Conservation (phyloP, 2,329 filamentous ascomycete genomes). For the Scedosporium minutisporum region DNA sequence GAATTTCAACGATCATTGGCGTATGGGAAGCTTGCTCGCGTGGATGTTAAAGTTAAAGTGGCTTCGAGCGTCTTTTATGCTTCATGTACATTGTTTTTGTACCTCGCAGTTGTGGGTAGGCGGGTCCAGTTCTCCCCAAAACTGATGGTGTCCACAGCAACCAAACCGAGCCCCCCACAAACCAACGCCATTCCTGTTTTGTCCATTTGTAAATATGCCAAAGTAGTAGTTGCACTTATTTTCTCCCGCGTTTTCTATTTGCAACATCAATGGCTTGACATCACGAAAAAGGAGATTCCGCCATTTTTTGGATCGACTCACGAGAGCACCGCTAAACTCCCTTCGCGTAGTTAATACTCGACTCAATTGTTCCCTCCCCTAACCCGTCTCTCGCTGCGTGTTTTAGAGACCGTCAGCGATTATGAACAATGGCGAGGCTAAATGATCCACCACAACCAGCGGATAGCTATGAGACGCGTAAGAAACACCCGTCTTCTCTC, state of each 20-base stretch:
- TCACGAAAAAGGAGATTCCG: background rate
- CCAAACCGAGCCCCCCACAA: background rate
- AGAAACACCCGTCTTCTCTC: conserved; percentile 24
- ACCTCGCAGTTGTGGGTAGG: no score
- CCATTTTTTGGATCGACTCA: background rate
- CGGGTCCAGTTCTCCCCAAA: no score
- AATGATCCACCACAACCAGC: conserved; percentile 62
- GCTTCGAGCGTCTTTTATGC: no score
- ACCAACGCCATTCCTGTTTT: conserved; percentile 12
- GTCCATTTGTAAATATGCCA: conserved; percentile 16
- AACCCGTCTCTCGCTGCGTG: background rate
- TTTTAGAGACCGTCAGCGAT: conserved; percentile 6
- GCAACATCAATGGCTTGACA: background rate
- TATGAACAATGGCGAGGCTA: conserved; percentile 63
- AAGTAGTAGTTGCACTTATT: conserved; percentile 3
- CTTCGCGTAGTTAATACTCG: background rate
- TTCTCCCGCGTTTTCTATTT: background rate
- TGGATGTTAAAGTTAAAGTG: no score
- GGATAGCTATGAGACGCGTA: conserved; percentile 64
- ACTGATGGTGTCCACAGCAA: background rate
- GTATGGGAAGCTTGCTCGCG: no score
- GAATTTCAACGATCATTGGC: no score
- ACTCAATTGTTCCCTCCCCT: background rate
- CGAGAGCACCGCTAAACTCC: background rate
- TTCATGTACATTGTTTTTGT: no score